Base-by-base conservation (phyloP, 176 grass and related monocot genomes). In the Avena sativa region DNA sequence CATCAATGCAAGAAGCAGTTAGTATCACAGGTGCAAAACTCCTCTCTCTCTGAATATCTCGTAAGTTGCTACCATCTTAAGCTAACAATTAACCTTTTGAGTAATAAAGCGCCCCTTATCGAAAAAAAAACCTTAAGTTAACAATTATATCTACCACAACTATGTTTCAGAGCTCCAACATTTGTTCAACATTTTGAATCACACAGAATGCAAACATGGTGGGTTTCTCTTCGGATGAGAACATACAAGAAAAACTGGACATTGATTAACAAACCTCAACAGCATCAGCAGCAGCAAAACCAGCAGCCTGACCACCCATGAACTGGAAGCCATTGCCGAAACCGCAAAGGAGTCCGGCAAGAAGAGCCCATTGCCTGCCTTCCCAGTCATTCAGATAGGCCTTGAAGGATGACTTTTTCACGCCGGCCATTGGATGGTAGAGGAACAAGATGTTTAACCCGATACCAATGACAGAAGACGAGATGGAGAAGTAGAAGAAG, bases 401-500 rank as follows among this genome's bases (percentile, higher is more conserved):
- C 17, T 36, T 76, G 71, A 99, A 91, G 6, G 97, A 96, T 19
- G 97, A 99, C 16, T 84, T 90, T 0, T 80, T 90, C 62, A 99
- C 92, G 0, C 97, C 97, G 0, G 93, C 90, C 74, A 99, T 90
- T 5, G 97, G 97, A 23, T 82, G 85, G 89, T 96, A 99, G 52
- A 99, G 89, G 81, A 96, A 99, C 55, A 93, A 65, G 26, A 99
- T 69, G 89, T 99, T 99, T 16, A 99, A 65, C 0, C 89, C 92
- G 15, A 93, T 64, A 51, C 97, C 97, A 3, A 94, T 16, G 28
- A 87, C 74, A 23, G 94, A 99, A 63, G 94, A 94, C 0, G 97
- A 94, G 12, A 96, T 82, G 64, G 97, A 99, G 92, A 99, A 99
- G 87, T 99, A 99, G 89, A 99, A 96, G 94, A 99, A 99, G 67